These are phyloP conservation scores for Termitomyces sp. DNA, from an alignment of 768 basidiomycete genomes.

Conservation along the genomic window DNA sequence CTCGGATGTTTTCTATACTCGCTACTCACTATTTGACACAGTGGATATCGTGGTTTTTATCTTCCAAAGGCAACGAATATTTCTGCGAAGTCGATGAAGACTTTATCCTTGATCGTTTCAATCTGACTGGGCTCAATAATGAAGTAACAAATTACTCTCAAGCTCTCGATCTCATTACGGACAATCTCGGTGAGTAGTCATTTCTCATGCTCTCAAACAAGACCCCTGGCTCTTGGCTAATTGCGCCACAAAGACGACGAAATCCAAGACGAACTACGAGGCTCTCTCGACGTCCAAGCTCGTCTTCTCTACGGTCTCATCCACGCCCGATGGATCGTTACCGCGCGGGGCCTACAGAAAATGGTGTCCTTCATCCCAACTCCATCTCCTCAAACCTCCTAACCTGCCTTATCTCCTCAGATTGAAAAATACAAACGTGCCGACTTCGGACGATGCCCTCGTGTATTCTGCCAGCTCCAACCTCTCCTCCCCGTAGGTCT, in stretches of 20 bases:
- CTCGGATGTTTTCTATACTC: not conserved
- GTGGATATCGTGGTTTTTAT: constrained; percentile 99
- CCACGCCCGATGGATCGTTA: constrained; percentile 96
- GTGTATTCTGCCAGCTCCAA: constrained; percentile 92
- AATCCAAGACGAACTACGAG: constrained; percentile 90
- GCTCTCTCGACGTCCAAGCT: constrained; percentile 90
- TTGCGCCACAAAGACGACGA: constrained; percentile 66
- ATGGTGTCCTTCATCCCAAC: constrained; percentile 60
- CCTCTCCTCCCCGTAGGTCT: constrained; percentile 96
- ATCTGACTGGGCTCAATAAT: constrained; percentile 93
- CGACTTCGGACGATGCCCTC: constrained; percentile 97
- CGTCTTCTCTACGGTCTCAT: constrained; percentile 93
- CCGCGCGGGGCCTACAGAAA: constrained; percentile 87
- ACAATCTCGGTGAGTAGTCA: constrained; percentile 76
- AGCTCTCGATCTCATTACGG: constrained; percentile 94
- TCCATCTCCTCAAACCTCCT: not conserved
- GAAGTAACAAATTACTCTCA: constrained; percentile 94
- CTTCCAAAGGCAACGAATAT: constrained; percentile 98
- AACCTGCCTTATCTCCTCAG: constrained; percentile 31
- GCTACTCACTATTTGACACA: constrained; percentile 25
- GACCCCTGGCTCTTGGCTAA: too few relatives aligned
- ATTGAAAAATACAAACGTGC: constrained; percentile 98
- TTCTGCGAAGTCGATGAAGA: constrained; percentile 99
- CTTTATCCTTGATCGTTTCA: constrained; percentile 97
- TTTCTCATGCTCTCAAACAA: not conserved